Conservation (phyloP, 768 basidiomycete genomes). For the Mycena leptocephala region DNA sequence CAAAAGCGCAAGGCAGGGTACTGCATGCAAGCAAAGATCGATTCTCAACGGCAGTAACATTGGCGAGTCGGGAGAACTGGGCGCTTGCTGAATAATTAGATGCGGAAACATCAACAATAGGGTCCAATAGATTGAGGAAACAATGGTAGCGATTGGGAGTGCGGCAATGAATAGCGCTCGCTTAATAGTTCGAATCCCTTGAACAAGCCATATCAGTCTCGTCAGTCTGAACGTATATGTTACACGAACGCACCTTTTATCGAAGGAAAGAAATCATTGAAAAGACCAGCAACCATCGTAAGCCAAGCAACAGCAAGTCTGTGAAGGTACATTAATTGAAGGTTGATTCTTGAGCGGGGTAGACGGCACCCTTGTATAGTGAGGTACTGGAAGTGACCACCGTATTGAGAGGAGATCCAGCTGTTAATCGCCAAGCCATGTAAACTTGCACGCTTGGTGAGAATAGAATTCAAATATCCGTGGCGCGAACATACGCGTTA, state of each 20-base stretch:
- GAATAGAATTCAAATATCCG: background rate
- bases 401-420: conserved; percentile 63
- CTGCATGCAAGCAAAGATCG: conserved; percentile 79
- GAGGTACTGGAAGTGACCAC: conserved; percentile 81
- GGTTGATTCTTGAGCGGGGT: background rate
- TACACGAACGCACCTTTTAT: conserved; percentile 43
- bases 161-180: conserved; percentile 75
- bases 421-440: conserved; percentile 42
- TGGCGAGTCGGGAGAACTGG: conserved; percentile 15
- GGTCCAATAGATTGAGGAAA: conserved; percentile 78
- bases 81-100: conserved; percentile 65
- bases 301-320: conserved; percentile 56
- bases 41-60: conserved; percentile 65
- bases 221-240: background rate
- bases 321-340: conserved; percentile 27
- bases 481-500: conserved; percentile 15
- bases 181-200: conserved; percentile 64
- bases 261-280: conserved; percentile 52
- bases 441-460: conserved; percentile 36
- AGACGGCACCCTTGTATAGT: conserved; percentile 80
- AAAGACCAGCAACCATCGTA: conserved; percentile 53
- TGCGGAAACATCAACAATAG: conserved; percentile 69
- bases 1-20: conserved; percentile 71
- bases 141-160: conserved; percentile 68
- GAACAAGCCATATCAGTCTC: conserved; percentile 18